Conservation (phyloP, 176 grass and related monocot species). For the Ensete glaucum region DNA sequence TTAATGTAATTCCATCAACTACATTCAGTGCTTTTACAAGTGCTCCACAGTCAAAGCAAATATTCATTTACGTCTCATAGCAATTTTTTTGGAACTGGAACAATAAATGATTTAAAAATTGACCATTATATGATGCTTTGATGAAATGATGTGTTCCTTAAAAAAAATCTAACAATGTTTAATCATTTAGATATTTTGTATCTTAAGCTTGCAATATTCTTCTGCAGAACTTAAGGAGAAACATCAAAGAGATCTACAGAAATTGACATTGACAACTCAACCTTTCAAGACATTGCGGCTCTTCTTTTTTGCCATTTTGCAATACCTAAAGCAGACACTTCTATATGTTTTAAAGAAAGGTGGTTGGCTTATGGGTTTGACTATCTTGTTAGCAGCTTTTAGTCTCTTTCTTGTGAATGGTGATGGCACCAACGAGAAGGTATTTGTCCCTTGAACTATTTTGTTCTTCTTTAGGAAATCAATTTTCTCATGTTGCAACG, state of each 20-base stretch:
- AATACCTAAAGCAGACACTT: slow-evolving; percentile 42
- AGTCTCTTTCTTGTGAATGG: slow-evolving; percentile 34
- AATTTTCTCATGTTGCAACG: not conserved
- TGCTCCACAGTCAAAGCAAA: too few species aligned
- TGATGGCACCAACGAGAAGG: slow-evolving; percentile 65
- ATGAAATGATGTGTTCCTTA: too few species aligned
- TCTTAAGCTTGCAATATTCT: slow-evolving; percentile 12
- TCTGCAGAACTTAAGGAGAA: slow-evolving; percentile 54
- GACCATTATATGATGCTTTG: too few species aligned
- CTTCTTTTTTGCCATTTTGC: slow-evolving; percentile 54
- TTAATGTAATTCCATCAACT: too few species aligned
- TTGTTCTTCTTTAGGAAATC: not conserved
- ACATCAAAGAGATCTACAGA: slow-evolving; percentile 52
- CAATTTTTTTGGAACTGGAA: too few species aligned
- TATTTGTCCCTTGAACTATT: slow-evolving; percentile 23
- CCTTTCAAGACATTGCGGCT: slow-evolving; percentile 58
- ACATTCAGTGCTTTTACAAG: too few species aligned
- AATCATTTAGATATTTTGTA: not conserved
- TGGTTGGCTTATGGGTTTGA: slow-evolving; percentile 34
- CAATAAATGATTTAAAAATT: too few species aligned
- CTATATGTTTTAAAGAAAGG: slow-evolving; percentile 50
- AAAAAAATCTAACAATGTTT: too few species aligned
- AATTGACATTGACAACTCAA: slow-evolving; percentile 51
- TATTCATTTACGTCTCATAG: too few species aligned
- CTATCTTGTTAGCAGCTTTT: slow-evolving; percentile 29